Evolutionary conservation across 2,329 filamentous ascomycete species (phyloP).

Genomic region (Hymenoscyphus scutula): DNA sequence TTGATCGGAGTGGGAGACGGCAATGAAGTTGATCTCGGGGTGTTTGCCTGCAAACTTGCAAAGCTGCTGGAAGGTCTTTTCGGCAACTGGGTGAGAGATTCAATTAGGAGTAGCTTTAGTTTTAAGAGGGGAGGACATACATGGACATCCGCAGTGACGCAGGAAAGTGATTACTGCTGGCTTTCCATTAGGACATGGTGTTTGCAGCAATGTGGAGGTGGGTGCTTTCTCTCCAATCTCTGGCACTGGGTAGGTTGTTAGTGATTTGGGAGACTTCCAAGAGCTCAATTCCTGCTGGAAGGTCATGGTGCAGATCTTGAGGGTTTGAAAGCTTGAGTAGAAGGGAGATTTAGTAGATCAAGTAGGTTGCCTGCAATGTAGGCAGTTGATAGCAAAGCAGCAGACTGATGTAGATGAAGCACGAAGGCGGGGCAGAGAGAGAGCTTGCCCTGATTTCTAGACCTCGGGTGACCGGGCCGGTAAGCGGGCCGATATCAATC

Average conservation of each 20-base stretch:
- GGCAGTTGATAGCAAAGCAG: too few relatives aligned
- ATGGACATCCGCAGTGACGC: constrained; percentile 72
- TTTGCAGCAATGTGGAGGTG: constrained; percentile 47
- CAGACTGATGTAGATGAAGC: too few relatives aligned
- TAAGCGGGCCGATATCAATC: neutral
- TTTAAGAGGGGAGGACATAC: constrained; percentile 43
- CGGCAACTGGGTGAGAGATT: constrained; percentile 42
- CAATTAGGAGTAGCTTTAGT: constrained; percentile 5
- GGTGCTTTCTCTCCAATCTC: constrained; percentile 56
- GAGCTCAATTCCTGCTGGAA: constrained; percentile 34
- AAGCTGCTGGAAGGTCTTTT: constrained; percentile 61
- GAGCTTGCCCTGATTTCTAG: too few relatives aligned
- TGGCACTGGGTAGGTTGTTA: constrained; percentile 46
- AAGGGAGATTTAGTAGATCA: too few relatives aligned
- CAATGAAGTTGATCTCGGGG: constrained; percentile 54
- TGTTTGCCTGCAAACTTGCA: constrained; percentile 51
- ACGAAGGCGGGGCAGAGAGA: too few relatives aligned
- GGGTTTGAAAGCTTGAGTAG: neutral
- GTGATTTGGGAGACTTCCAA: constrained; percentile 27
- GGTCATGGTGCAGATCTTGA: constrained; percentile 26
- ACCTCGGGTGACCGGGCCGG: too few relatives aligned
- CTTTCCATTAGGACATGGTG: constrained; percentile 50
- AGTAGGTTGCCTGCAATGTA: too few relatives aligned
- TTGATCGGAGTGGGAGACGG: constrained; percentile 59
- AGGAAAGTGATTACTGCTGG: constrained; percentile 66